Percentiles rank a stretch among this genome's conserved stretches.
phyloP scores from a whole-genome alignment of 345 rosid species.

The Triadica sebifera region DNA sequence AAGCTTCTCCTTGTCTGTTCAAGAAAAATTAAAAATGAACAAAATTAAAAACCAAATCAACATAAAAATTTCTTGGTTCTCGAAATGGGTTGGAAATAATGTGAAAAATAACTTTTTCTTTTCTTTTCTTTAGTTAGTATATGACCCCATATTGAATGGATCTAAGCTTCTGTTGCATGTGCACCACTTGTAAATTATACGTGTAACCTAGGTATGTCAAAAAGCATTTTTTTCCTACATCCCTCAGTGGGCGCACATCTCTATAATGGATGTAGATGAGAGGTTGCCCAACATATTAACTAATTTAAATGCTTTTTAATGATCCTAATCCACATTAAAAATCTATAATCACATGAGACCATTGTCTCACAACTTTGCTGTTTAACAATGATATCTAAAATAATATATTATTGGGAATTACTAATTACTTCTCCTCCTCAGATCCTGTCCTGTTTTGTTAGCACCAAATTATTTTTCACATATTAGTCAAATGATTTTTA shows the following conservation, averaged over 20 bases:
- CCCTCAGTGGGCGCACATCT: conserved; percentile 14
- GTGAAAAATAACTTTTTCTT: too few species aligned
- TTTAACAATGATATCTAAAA: too few species aligned
- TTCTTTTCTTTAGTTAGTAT: too few species aligned
- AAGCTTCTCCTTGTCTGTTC: conserved; percentile 66
- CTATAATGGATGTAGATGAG: background rate
- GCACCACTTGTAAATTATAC: conserved; percentile 12
- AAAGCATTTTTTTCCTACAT: background rate
- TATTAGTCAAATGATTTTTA: too few species aligned
- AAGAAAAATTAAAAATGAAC: background rate
- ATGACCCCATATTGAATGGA: conserved; percentile 8
- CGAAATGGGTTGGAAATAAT: too few species aligned
- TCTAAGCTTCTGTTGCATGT: conserved; percentile 13
- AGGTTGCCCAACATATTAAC: background rate
- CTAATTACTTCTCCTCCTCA: too few species aligned
- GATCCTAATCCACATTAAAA: background rate
- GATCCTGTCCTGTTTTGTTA: too few species aligned
- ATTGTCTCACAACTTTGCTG: too few species aligned
- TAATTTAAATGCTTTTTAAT: background rate
- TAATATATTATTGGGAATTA: too few species aligned
- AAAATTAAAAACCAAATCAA: too few species aligned
- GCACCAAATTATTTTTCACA: too few species aligned
- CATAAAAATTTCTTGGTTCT: too few species aligned
- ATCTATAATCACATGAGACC: background rate
- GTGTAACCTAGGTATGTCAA: background rate